Evolutionary conservation across 139 green algal genomes (phyloP), one percentile per base, ranked within the genome.

Genomic region (Chara braunii): DNA sequence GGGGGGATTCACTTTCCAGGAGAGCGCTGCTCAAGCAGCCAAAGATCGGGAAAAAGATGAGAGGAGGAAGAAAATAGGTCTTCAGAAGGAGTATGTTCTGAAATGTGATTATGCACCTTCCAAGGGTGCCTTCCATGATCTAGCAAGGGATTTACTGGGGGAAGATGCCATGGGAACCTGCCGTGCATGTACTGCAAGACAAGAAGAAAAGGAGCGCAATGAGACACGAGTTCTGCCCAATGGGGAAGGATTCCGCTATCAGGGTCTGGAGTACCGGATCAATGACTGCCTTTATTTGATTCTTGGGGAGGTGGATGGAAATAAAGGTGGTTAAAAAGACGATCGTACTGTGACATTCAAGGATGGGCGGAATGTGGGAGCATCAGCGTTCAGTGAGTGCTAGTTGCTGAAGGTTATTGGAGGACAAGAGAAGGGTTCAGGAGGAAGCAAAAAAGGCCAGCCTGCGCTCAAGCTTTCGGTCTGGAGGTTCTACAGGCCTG

Each of bases 101-200:
- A 80, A 85, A 37, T 68, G 59, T 44, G 53, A 89, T 70, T 97
- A 96, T 79, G 68, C 81, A 48, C 86, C 91, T 3, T 8, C 83
- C 34, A 35, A 87, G 52, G 91, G 89, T 69, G 92, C 90, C 83
- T 97, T 97, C 80, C 80, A 85, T 29, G 70, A 80, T 56, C 74
- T 84, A 33, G 69, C 78, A 14, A 45, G 36, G 6, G 75, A 92
- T 5, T 9, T 6, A 5, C 5, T 11, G 24, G n/a, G 43, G 14
- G 64, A 37, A 28, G 45, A 72, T 24, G 48, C 40, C n/a, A 50
- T 42, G 2, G 52, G 63, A 3, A 14, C 34, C 18, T 77, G 67
- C 36, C 29, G 11, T 43, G 51, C 67, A 14, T 64, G 58, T 43
- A 43, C 23, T 31, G 55, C 3, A 43, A 78, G 77, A 75, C 75